These are phyloP conservation scores for Cladosporium sp. DNA, from an alignment of 2,329 filamentous ascomycete genomes.

Conservation along the genomic window DNA sequence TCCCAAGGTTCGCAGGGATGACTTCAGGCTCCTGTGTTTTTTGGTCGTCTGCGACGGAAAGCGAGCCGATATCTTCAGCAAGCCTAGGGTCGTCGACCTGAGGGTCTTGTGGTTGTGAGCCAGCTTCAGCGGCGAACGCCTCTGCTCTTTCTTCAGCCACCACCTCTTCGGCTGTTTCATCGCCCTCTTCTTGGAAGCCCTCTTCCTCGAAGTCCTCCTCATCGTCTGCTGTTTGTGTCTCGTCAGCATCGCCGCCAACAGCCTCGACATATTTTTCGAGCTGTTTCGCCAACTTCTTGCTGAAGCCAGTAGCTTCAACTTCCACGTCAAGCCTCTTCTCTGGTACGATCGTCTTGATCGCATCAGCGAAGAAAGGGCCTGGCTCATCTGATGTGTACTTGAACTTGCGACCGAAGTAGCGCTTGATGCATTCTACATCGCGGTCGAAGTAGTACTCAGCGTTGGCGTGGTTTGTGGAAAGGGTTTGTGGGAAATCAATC, in stretches of 20 bases:
- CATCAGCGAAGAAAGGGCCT: constrained; percentile 81
- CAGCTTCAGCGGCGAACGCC: constrained; percentile 14
- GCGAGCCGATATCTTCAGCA: constrained; percentile 20
- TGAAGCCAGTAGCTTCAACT: constrained; percentile 90
- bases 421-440: constrained; percentile 91
- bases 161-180: constrained; percentile 9
- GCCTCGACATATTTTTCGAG: constrained; percentile 77
- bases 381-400: constrained; percentile 77
- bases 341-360: constrained; percentile 67
- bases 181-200: constrained; percentile 36
- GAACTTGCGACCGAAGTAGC: constrained; percentile 86
- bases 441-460: constrained; percentile 97
- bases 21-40: constrained; percentile 16
- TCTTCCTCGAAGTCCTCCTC: constrained; percentile 37
- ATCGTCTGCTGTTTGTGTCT: constrained; percentile 26
- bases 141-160: constrained; percentile 15
- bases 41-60: constrained; percentile 20
- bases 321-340: constrained; percentile 76
- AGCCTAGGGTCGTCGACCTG: constrained; percentile 23
- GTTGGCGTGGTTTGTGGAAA: constrained; percentile 89
- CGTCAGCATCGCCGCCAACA: constrained; percentile 48
- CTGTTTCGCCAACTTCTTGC: constrained; percentile 94
- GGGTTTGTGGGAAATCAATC: constrained; percentile 98
- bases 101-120: constrained; percentile 5
- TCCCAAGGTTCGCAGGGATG: constrained; percentile 22